These are phyloP conservation scores for Ceratocystis variospora DNA, from an alignment of 2,329 filamentous ascomycete species.

Conservation along the genomic window DNA sequence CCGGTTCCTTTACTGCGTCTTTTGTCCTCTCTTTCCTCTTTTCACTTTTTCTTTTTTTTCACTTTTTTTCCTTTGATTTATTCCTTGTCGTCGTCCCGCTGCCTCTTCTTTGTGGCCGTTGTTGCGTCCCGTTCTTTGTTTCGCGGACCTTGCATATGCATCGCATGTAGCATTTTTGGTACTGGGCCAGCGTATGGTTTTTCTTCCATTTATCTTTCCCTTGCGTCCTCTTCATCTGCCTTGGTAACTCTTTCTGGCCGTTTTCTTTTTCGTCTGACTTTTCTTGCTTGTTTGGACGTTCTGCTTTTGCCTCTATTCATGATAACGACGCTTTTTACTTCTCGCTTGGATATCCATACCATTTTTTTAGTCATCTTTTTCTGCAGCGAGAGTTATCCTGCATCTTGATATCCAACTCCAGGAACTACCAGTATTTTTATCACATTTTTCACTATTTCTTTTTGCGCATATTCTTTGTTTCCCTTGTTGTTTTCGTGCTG, in stretches of 20 bases:
- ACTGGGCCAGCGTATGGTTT: not conserved
- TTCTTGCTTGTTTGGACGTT: not conserved
- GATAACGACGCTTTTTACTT: constrained; percentile 3
- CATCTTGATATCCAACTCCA: not conserved
- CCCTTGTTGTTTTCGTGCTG: constrained; percentile 1
- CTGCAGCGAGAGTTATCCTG: not conserved
- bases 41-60: not conserved
- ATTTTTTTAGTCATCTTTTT: constrained; percentile 12
- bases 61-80: not conserved
- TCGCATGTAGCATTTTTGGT: constrained; percentile 1
- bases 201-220: not conserved
- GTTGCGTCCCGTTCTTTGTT: not conserved
- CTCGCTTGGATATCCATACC: constrained; percentile 12
- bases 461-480: not conserved
- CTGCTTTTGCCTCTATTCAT: not conserved
- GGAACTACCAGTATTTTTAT: not conserved
- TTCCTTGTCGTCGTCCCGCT: not conserved
- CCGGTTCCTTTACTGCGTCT: not conserved
- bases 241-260: not conserved
- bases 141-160: constrained; percentile 8
- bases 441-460: not conserved
- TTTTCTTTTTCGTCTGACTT: not conserved
- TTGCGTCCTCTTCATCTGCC: not conserved
- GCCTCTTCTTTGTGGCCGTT: not conserved
- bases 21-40: constrained; percentile 7